phyloP scores from a whole-genome alignment of 768 basidiomycete genomes.

The Suillus subaureus region DNA sequence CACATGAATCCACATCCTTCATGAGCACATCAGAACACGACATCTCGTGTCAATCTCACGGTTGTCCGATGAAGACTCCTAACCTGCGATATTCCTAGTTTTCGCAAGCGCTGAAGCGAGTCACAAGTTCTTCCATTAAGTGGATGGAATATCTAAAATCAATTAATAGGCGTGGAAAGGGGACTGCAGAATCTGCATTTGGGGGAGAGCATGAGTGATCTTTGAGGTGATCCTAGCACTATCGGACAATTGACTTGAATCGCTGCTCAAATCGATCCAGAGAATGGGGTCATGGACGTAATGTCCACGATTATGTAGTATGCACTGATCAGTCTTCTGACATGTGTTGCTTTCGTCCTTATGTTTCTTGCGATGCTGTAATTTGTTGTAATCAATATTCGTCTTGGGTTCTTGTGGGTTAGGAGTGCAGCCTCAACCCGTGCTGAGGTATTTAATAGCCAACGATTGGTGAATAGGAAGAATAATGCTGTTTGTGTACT shows the following conservation, averaged over 20 bases:
- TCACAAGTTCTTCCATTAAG: no score
- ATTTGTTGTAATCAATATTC: neutral
- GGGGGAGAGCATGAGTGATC: neutral
- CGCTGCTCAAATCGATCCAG: neutral
- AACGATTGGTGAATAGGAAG: neutral
- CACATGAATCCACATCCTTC: no score
- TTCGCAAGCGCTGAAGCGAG: no score
- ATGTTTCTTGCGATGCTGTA: neutral
- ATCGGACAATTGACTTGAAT: neutral
- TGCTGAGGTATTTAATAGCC: no score
- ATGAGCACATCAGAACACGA: no score
- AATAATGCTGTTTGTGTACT: neutral
- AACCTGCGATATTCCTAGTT: no score
- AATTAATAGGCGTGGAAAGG: no score
- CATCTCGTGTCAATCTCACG: no score
- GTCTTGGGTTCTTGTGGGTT: neutral
- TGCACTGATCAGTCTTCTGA: neutral
- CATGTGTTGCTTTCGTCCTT: neutral
- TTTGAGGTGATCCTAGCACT: no score
- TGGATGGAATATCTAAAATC: no score
- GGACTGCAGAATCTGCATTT: no score
- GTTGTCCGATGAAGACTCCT: no score
- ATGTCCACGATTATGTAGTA: neutral
- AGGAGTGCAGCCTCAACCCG: neutral
- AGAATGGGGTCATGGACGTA: neutral